Conservation (phyloP, 257 asterid genomes). For the Solanum tacnaense region DNA sequence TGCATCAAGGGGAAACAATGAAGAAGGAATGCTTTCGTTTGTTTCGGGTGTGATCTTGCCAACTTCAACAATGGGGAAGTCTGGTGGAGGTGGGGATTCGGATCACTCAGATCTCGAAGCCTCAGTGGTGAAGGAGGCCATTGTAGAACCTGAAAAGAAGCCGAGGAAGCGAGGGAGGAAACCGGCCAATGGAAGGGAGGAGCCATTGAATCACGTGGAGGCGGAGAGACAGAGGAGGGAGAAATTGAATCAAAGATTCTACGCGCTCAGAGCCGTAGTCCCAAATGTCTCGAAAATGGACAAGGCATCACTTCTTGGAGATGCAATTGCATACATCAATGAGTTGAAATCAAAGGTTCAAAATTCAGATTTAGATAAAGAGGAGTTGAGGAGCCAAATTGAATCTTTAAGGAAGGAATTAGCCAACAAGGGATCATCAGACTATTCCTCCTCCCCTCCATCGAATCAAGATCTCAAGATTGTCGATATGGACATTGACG, state of each 20-base stretch:
- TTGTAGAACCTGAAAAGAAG: slow-evolving; percentile 54
- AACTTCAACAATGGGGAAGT: slow-evolving; percentile 34
- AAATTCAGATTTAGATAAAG: slow-evolving; percentile 31
- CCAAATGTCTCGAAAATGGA: slow-evolving; percentile 90
- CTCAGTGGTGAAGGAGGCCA: slow-evolving; percentile 60
- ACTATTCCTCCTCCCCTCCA: slow-evolving; percentile 3
- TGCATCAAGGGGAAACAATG: slow-evolving; percentile 39
- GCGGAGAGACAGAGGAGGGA: slow-evolving; percentile 95
- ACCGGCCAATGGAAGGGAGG: slow-evolving; percentile 86
- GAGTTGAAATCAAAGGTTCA: slow-evolving; percentile 60
- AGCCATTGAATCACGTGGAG: slow-evolving; percentile 85
- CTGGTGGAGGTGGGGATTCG: slow-evolving; percentile 32
- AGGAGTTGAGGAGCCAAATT: slow-evolving; percentile 35
- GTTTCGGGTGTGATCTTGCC: slow-evolving; percentile 52
- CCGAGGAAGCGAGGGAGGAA: slow-evolving; percentile 78
- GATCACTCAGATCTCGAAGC: slow-evolving; percentile 84
- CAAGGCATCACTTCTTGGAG: slow-evolving; percentile 86
- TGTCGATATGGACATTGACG: slow-evolving; percentile 52
- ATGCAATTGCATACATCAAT: slow-evolving; percentile 66
- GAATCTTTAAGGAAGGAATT: slow-evolving; percentile 47
- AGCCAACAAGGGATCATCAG: slow-evolving; percentile 12
- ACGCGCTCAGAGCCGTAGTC: slow-evolving; percentile 75
- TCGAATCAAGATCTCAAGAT: slow-evolving; percentile 11
- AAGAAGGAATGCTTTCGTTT: slow-evolving; percentile 74
- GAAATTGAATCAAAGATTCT: slow-evolving; percentile 74